A percentile compares a stretch with the other conserved stretches of the same genome.
Conservation (phyloP, 352 stramenopile species). For the Plasmopara muralis region DNA sequence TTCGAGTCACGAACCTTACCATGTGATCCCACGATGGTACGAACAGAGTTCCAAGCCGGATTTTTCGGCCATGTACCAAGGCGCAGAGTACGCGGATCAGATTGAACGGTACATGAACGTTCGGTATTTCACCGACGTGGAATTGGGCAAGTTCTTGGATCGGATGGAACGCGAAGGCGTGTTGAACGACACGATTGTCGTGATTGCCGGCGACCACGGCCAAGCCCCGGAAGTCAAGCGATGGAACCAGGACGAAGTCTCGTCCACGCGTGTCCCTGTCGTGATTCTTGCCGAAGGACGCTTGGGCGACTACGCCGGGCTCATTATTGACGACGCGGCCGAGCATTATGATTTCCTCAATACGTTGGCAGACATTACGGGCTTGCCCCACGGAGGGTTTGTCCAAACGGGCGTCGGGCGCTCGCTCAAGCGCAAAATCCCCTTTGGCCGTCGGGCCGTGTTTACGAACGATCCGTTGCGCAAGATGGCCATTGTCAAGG, state of each 20-base stretch:
- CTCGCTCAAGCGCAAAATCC: conserved; percentile 40
- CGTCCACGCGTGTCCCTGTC: conserved; percentile 32
- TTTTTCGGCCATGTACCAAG: conserved; percentile 43
- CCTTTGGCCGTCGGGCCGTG: conserved; percentile 22
- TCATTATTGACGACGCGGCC: conserved; percentile 34
- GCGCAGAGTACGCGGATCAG: conserved; percentile 22
- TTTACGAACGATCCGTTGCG: conserved; percentile 49
- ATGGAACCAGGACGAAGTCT: conserved; percentile 38
- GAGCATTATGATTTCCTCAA: conserved; percentile 58
- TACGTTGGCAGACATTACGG: conserved; percentile 56
- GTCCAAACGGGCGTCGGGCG: conserved; percentile 48
- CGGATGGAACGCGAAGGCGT: conserved; percentile 36
- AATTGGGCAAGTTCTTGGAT: conserved; percentile 52
- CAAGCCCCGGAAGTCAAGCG: conserved; percentile 40
- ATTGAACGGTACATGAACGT: conserved; percentile 48
- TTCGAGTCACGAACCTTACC: conserved; percentile 36
- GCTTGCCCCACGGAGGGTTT: conserved; percentile 39
- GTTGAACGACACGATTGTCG: conserved; percentile 53
- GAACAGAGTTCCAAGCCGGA: conserved; percentile 33
- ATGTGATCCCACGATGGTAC: conserved; percentile 35
- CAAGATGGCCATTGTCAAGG: conserved; percentile 44
- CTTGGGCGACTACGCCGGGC: conserved; percentile 31
- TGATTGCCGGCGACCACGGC: conserved; percentile 50
- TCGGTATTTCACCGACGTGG: conserved; percentile 49
- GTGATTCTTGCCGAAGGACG: conserved; percentile 45